Base-by-base conservation (phyloP, 164 flowering plant species). In the Vitis labrusca region DNA sequence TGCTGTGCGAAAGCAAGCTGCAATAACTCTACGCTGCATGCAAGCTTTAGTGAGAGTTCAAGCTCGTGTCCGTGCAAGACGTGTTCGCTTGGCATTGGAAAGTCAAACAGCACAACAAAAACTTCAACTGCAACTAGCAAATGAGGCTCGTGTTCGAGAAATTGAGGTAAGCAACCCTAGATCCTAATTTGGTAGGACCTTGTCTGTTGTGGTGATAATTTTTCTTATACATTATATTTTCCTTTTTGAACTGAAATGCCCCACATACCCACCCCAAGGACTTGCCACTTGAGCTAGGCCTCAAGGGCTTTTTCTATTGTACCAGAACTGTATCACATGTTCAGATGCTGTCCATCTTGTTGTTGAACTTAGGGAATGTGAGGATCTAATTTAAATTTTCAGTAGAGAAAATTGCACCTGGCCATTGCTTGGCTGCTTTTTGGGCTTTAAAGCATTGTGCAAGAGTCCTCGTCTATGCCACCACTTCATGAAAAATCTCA, bases 41-140 rank as follows among this genome's bases (percentile, higher is more conserved):
- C 99, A 95, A 88, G 98, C 99, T 68, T 82, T 95, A 72, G 99
- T 95, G 58, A 88, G 98, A 85, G 98, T 95, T 77, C 99, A 95
- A 78, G 99, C 99, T 73, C 98, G 97, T 74, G 98, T 94, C 3
- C 89, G 98, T 55, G 99, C 98, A 65, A 86, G 99, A 71, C 97
- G 92, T 65, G 99, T 95, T 80, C 97, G 99, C n/a, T 19, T 93
- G 76, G 86, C 97, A 71, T 75, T 94, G 76, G 97, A 94, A 83
- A 80, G 81, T 82, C 89, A 94, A 80, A 84, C 91, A 71, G 76
- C 64, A 2, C 81, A 91, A 64, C 91, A 91, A 71, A 88, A 83
- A 67, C 76, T 82, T 71, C 93, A 91, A 77, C 88, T 91, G 71
- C 94, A 92, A 78, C 83, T 85, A 74, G 88, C 79, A 69, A 84